Percentiles rank a stretch among this genome's conserved stretches.
Conservation (phyloP, 768 basidiomycete species). For the Rhizopogon vesiculosus region DNA sequence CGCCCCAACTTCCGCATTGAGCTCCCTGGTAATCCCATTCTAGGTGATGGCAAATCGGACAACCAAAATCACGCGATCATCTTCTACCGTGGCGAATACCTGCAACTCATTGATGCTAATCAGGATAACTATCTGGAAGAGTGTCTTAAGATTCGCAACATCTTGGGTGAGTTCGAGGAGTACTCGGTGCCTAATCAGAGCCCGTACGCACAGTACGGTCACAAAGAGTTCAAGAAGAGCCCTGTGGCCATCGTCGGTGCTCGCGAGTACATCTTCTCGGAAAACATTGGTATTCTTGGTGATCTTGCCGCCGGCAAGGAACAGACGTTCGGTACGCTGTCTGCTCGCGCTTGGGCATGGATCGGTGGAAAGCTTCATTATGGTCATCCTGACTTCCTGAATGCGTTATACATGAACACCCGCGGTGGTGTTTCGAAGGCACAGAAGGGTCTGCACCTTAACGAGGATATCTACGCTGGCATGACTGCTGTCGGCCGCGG, state of each 20-base stretch:
- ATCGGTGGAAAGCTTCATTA: slow-evolving; percentile 98
- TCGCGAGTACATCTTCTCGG: slow-evolving; percentile 99
- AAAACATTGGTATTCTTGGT: slow-evolving; percentile 98
- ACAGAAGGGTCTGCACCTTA: slow-evolving; percentile 97
- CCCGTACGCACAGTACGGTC: slow-evolving; percentile 88
- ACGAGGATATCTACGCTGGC: slow-evolving; percentile 99
- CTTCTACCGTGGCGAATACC: slow-evolving; percentile 98
- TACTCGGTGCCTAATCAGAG: slow-evolving; percentile 80
- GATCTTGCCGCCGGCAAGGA: slow-evolving; percentile 99
- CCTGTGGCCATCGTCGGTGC: slow-evolving; percentile 98
- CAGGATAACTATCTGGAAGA: slow-evolving; percentile 99
- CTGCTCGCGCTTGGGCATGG: slow-evolving; percentile 95
- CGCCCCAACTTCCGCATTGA: slow-evolving; percentile 98
- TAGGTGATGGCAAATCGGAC: slow-evolving; percentile 98
- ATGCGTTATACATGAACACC: slow-evolving; percentile 96
- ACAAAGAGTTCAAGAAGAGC: slow-evolving; percentile 80
- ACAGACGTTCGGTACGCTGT: slow-evolving; percentile 97
- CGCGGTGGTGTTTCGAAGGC: slow-evolving; percentile 99
- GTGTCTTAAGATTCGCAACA: slow-evolving; percentile 97
- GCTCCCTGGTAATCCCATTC: slow-evolving; percentile 96
- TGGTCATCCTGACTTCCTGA: slow-evolving; percentile 99
- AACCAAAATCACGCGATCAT: slow-evolving; percentile 99
- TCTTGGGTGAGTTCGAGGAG: slow-evolving; percentile 98
- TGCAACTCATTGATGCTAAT: slow-evolving; percentile 99
- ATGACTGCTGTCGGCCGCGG: slow-evolving; percentile 98